A percentile compares a stretch with the other conserved stretches of the same genome.
Evolutionary conservation across 192 early-diverging fungal genomes (phyloP).

Genomic region (Lobulomyces angularis): DNA sequence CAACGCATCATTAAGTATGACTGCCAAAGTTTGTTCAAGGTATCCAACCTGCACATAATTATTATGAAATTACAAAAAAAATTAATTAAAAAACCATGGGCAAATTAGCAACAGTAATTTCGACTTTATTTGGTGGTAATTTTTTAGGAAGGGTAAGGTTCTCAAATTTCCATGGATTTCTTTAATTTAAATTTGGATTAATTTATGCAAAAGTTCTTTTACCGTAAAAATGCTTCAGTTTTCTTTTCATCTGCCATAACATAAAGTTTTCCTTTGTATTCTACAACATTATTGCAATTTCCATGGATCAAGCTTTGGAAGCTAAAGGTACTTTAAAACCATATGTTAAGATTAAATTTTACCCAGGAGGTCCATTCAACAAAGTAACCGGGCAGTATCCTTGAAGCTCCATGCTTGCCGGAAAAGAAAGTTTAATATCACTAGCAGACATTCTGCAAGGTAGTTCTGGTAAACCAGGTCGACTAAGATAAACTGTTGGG

Average conservation of each 20-base stretch:
- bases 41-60: too few relatives aligned
- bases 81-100: too few relatives aligned
- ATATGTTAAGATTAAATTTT: conserved; percentile 1
- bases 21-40: conserved; percentile 37
- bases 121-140: conserved; percentile 28
- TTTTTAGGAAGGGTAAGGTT: conserved; percentile 30
- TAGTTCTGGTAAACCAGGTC: conserved; percentile 25
- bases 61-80: too few relatives aligned
- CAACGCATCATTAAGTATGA: conserved; percentile 21
- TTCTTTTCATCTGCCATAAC: conserved; percentile 14
- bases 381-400: conserved; percentile 49
- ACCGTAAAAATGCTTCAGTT: conserved; percentile 30
- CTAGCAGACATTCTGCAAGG: conserved; percentile 11
- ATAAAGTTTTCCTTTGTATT: conserved; percentile 37
- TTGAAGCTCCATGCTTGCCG: conserved; percentile 34
- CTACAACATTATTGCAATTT: conserved; percentile 17
- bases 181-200: background rate
- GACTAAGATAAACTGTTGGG: conserved; percentile 24
- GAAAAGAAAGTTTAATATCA: conserved; percentile 28
- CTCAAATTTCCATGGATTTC: conserved; percentile 33
- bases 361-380: conserved; percentile 24
- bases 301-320: conserved; percentile 28
- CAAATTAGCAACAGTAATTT: conserved; percentile 20
- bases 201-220: background rate
- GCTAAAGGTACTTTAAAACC: background rate